Evolutionary conservation across 768 basidiomycete species (phyloP).

Genomic region (Tylopilus subfusipes): DNA sequence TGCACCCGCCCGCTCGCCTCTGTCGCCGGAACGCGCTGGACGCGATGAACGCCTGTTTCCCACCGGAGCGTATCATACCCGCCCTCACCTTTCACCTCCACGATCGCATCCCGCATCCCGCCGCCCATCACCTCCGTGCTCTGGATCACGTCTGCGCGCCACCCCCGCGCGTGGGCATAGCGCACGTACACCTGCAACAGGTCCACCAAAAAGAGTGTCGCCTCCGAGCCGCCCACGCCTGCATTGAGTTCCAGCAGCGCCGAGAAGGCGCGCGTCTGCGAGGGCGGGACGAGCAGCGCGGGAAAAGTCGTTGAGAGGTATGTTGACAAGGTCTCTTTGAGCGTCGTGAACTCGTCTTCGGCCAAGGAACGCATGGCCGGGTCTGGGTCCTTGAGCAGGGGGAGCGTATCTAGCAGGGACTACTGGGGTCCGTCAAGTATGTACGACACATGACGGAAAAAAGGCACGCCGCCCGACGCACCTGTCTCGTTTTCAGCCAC

Average conservation of each 20-base stretch:
- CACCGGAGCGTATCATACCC: slow-evolving; percentile 77
- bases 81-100: slow-evolving; percentile 75
- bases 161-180: slow-evolving; percentile 49
- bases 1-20: slow-evolving; percentile 86
- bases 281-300: slow-evolving; percentile 67
- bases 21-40: slow-evolving; percentile 90
- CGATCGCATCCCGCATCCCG: slow-evolving; percentile 73
- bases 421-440: slow-evolving; percentile 37
- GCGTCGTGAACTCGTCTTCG: slow-evolving; percentile 54
- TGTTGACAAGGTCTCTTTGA: slow-evolving; percentile 34
- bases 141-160: slow-evolving; percentile 61
- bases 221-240: slow-evolving; percentile 89
- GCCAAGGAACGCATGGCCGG: slow-evolving; percentile 73
- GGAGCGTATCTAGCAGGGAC: slow-evolving; percentile 60
- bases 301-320: slow-evolving; percentile 52
- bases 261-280: slow-evolving; percentile 60
- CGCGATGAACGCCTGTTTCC: slow-evolving; percentile 96
- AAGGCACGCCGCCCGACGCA: slow-evolving; percentile 30
- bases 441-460: neutral
- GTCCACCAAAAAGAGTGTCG: slow-evolving; percentile 76
- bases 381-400: slow-evolving; percentile 71
- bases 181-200: slow-evolving; percentile 81
- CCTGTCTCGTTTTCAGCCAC: slow-evolving; percentile 57
- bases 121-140: slow-evolving; percentile 55
- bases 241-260: slow-evolving; percentile 89